Base-by-base conservation (phyloP, 495 filamentous ascomycete genomes). In the Aspergillus sparsus region DNA sequence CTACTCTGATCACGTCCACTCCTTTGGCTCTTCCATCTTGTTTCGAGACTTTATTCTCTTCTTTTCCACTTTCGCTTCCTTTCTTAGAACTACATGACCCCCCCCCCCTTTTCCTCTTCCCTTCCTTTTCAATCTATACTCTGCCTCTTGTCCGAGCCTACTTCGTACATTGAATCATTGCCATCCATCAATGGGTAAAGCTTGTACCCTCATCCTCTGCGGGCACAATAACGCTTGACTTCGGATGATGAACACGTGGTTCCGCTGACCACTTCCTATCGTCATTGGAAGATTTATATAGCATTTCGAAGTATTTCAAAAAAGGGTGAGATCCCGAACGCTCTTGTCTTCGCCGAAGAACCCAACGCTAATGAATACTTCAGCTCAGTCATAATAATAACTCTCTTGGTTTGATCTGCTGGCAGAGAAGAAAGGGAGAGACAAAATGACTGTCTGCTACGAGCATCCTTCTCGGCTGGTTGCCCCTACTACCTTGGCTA, bases 381-480 rank as follows among this genome's bases (percentile, higher is more conserved):
- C 45, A 61, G 35, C 18, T 16, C 49, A 55, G 60, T 65, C 60
- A 55, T 57, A 46, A 50, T 57, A 46, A 50, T 31, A 61, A 54
- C 35, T 62, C 63, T 64, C 54, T 68, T 71, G 62, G 66, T 63
- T 65, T 66, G 53, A 66, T 80, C 77, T 80, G 77, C 77, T 71
- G 77, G 77, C 74, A 77, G 74, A 78, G 49, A 68, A 62, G 62
- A 41, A 62, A 69, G 18, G 69, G 69, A 68, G 66, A 73, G 58
- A 53, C 71, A 85, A 65, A 56, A 92, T 92, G 89, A 85, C 87
- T 27, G 81, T 88, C 69, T 76, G 83, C 68, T 84, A 88, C 68
- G 87, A 90, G 16, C 60, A 65, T 54, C 64, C 82, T 68, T 78
- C 84, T 62, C 80, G 85, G 61, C 81, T 80, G 68, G 77, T 81